Base-by-base conservation (phyloP, 1,284 basidiomycete species). In the Psilocybe mexicana region DNA sequence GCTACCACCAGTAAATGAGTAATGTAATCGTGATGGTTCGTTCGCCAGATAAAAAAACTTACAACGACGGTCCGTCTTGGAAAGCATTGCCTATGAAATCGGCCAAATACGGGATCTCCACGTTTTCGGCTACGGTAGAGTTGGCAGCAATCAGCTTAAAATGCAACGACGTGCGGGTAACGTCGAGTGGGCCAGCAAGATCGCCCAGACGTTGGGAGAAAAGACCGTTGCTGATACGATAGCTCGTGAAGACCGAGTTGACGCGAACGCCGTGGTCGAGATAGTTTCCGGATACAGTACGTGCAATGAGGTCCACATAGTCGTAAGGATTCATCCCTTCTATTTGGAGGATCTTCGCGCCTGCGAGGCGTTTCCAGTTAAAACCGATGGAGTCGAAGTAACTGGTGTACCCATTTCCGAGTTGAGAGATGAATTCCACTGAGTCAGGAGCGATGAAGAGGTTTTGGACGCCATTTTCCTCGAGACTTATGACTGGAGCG, bases 181-280 rank as follows among this genome's bases (percentile, higher is more conserved):
- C 79, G 61, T 80, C 77, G 12, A 71, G 68, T 5, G 83, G 80
- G 1, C 84, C 83, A 42, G 85, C 84, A 44, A 85, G 73, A 67
- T 86, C 84, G 28, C 74, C 86, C 52, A 87, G 65, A n/a, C 84
- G 76, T 67, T 86, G 84, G 28, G 81, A 83, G 63, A 79, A 84
- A 28, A 61, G 67, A 0, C 70, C 75, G 18, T 69, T 74, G 1
- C 73, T 69, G 55, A 87, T 80, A 7, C 83, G 72, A 66, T 87
- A 87, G 65, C 82, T 83, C 38, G 78, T 81, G 70, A 84, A 84
- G 7, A 82, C 85, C 51, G 82, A 84, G 70, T 87, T 87, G 38
- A 86, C 81, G 53, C 85, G 79, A 43, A 86, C 79, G 40, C 81
- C 81, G 57, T 85, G 84, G 64, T 86, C 84, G 35, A 87, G 71